Evolutionary conservation across 148 eudicot genomes (phyloP).

Genomic region (Rhododendron mucronatum): DNA sequence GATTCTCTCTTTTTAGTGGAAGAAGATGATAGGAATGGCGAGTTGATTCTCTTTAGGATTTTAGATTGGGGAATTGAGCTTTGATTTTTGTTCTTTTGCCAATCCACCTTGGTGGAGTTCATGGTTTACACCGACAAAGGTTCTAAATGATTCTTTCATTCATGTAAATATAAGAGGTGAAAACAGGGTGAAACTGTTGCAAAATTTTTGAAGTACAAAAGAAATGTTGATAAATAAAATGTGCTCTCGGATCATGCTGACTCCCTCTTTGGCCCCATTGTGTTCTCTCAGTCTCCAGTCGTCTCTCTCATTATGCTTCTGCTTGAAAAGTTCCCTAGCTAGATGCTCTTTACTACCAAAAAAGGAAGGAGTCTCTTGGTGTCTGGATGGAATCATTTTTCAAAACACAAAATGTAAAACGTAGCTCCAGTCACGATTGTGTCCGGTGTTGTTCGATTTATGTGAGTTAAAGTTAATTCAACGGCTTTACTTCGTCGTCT

Average conservation of each 20-base stretch:
- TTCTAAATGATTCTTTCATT: not conserved
- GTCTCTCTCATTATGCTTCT: not conserved
- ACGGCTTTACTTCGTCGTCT: not conserved
- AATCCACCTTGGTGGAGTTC: not conserved
- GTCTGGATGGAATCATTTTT: no score
- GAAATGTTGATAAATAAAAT: not conserved
- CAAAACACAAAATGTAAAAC: not conserved
- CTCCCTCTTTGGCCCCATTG: not conserved
- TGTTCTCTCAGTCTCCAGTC: not conserved
- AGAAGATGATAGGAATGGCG: not conserved
- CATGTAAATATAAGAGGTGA: slow-evolving; percentile 2
- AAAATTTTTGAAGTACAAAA: not conserved
- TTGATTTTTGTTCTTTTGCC: not conserved
- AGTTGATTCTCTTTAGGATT: slow-evolving; percentile 10
- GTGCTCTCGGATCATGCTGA: not conserved
- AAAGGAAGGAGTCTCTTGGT: no score
- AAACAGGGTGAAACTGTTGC: not conserved
- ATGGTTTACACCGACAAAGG: not conserved
- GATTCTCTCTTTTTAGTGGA: not conserved
- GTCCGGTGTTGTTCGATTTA: not conserved
- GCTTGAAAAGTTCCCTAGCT: not conserved
- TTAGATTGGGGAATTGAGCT: slow-evolving; percentile 9
- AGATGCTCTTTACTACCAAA: not conserved
- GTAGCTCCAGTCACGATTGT: not conserved
- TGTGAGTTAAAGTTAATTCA: not conserved